phyloP scores from a whole-genome alignment of 495 filamentous ascomycete genomes.

The Hyaloscypha bicolor region DNA sequence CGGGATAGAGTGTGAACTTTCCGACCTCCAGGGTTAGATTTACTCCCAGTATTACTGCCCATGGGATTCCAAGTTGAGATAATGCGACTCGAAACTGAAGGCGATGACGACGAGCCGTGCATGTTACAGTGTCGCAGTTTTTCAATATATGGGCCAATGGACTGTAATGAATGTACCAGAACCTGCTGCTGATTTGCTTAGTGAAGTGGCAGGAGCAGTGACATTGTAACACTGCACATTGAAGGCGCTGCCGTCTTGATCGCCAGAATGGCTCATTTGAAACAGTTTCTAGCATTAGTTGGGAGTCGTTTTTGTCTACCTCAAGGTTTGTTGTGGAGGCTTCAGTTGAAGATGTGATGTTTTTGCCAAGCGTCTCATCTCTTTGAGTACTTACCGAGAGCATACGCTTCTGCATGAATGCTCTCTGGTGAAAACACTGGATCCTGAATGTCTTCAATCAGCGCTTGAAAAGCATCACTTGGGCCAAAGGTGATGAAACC shows the following conservation, averaged over 20 bases:
- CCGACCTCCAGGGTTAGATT: slow-evolving; percentile 2
- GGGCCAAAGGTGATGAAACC: neutral
- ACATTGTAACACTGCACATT: neutral
- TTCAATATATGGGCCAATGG: neutral
- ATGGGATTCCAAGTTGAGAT: slow-evolving; percentile 1
- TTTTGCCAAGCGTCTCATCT: neutral
- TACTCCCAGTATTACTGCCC: slow-evolving; percentile 2
- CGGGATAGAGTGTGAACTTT: neutral
- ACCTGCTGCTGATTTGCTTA: slow-evolving; percentile 5
- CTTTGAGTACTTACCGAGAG: neutral
- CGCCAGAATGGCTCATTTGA: neutral
- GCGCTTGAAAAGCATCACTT: neutral
- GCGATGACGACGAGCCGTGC: slow-evolving; percentile 8
- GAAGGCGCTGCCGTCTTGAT: neutral
- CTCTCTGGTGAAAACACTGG: neutral
- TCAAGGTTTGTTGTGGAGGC: neutral
- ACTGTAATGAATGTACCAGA: slow-evolving; percentile 5
- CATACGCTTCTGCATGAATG: neutral
- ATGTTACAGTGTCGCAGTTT: neutral
- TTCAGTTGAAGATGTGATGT: neutral
- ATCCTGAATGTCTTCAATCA: neutral
- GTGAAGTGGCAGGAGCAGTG: slow-evolving; percentile 11
- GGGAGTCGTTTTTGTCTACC: neutral
- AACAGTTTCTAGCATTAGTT: neutral
- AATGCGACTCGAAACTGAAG: neutral